Base-by-base conservation (phyloP, 306 rosid species). In the Dryas drummondii region DNA sequence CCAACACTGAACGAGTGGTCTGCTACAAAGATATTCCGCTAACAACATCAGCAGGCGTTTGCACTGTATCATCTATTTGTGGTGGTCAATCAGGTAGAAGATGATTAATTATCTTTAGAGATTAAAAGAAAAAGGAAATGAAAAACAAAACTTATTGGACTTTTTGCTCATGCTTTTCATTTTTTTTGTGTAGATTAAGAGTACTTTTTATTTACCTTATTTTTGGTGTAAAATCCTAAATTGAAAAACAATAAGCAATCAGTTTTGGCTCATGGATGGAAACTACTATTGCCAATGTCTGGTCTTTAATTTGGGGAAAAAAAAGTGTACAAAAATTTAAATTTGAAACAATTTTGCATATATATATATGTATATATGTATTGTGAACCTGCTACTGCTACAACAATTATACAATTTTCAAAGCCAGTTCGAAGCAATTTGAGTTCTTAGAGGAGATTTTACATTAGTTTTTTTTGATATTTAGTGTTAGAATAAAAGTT, bases 11-110 rank as follows among this genome's bases (percentile, higher is more conserved):
- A 11, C 75, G 83, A 7, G 90, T 87, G 56, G 98, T 97, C 4
- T 94, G 96, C 80, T 90, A 77, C 84, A 91, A 87, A 76, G 80
- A 91, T 71, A 73, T 87, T 65, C 96, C 97, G 6, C 83, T 94
- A n/a, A 90, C 93, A 55, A 91, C 98, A 41, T 87, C 97, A 1
- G 89, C 88, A 5, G 98, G 98, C 66, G 63, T 90, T 80, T 94
- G 98, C 91, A 88, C 86, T 42, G 97, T 90, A 52, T 66, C 88
- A 9, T 87, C 97, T 48, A 85, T 94, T 76, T 14, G 80, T 46
- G 4, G 57, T 68, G 98, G 93, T 74, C 90, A 60, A 90, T 94
- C 26, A 78, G 84, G 87, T 94, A 90, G 86, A 68, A 7, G 48
- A 11, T 32, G 37, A 15, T 49, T n/a, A 12, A 0, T 9, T 17